A percentile compares a stretch with the other conserved stretches of the same genome.
Conservation (phyloP, 2,329 filamentous ascomycete species). For the Sarocladium brachiariae region DNA sequence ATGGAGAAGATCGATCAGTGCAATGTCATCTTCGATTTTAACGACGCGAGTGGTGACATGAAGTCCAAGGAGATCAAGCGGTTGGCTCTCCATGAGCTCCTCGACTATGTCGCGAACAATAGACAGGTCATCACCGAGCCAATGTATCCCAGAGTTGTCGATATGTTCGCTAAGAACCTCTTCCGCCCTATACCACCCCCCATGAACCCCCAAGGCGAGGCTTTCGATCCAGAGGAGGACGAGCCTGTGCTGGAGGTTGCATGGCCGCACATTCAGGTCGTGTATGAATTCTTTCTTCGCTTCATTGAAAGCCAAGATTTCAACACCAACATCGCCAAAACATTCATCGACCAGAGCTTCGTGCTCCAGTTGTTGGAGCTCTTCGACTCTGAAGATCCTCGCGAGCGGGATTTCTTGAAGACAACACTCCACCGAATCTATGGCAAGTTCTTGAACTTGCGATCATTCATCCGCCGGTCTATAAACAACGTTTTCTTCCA, state of each 20-base stretch:
- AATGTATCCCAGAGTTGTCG: constrained; percentile 97
- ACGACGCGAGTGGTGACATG: constrained; percentile 96
- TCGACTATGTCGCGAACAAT: constrained; percentile 98
- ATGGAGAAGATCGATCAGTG: constrained; percentile 99
- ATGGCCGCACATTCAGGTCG: constrained; percentile 98
- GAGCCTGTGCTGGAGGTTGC: constrained; percentile 96
- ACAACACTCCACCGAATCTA: constrained; percentile 97
- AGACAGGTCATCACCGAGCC: constrained; percentile 96
- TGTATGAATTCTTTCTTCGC: constrained; percentile 97
- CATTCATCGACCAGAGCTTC: constrained; percentile 97
- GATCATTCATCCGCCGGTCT: constrained; percentile 93
- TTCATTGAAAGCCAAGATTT: constrained; percentile 99
- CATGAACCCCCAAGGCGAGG: constrained; percentile 95
- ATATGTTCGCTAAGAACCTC: constrained; percentile 98
- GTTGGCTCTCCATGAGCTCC: constrained; percentile 85
- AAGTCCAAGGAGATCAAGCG: constrained; percentile 99
- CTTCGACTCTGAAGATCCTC: constrained; percentile 95
- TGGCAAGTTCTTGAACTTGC: constrained; percentile 95
- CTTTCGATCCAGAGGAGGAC: constrained; percentile 97
- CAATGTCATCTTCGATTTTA: constrained; percentile 99
- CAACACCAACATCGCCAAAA: constrained; percentile 99
- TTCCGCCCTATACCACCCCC: constrained; percentile 96
- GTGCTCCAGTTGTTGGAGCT: constrained; percentile 94
- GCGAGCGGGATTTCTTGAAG: constrained; percentile 95
- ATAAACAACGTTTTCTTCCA: constrained; percentile 99